These are phyloP conservation scores for Xerocomus potaroensis DNA, from an alignment of 768 basidiomycete genomes.

Conservation along the genomic window DNA sequence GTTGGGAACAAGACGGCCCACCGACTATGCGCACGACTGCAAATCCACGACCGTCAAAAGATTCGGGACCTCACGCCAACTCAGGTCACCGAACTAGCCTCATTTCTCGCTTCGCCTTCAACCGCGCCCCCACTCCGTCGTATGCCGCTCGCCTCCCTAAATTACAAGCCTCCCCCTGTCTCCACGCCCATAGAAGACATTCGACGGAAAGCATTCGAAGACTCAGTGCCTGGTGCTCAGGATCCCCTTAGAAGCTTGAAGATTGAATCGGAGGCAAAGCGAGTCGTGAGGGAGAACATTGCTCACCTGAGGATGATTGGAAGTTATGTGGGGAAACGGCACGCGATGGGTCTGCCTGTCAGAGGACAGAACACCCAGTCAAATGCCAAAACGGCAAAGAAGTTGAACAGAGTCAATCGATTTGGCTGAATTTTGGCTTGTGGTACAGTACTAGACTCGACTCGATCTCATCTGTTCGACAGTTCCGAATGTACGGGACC, in stretches of 20 bases:
- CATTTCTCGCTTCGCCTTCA: slow-evolving; percentile 87
- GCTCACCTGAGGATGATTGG: slow-evolving; percentile 92
- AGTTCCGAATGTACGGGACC: neutral
- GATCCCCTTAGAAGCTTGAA: slow-evolving; percentile 73
- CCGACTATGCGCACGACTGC: slow-evolving; percentile 85
- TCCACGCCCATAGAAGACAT: slow-evolving; percentile 30
- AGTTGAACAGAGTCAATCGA: slow-evolving; percentile 83
- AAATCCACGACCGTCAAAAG: slow-evolving; percentile 82
- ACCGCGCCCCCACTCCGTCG: slow-evolving; percentile 65
- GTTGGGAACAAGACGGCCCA: slow-evolving; percentile 71
- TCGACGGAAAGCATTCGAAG: slow-evolving; percentile 26
- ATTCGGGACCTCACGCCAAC: slow-evolving; percentile 78
- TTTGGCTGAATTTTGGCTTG: slow-evolving; percentile 29
- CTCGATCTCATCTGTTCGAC: slow-evolving; percentile 3
- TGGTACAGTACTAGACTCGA: slow-evolving; percentile 12
- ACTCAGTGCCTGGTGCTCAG: slow-evolving; percentile 32
- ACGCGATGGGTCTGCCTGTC: slow-evolving; percentile 91
- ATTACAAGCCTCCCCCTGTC: slow-evolving; percentile 47
- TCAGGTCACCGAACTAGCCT: slow-evolving; percentile 89
- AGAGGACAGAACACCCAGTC: slow-evolving; percentile 90
- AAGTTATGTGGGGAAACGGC: slow-evolving; percentile 87
- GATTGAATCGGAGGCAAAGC: slow-evolving; percentile 84
- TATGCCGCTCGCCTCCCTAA: slow-evolving; percentile 58
- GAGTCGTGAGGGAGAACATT: slow-evolving; percentile 86
- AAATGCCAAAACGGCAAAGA: slow-evolving; percentile 87